A percentile compares a stretch with the other conserved stretches of the same genome.
Evolutionary conservation across 1,139 yeast genomes (phyloP).

Genomic region (Pneumocystis carinii): DNA sequence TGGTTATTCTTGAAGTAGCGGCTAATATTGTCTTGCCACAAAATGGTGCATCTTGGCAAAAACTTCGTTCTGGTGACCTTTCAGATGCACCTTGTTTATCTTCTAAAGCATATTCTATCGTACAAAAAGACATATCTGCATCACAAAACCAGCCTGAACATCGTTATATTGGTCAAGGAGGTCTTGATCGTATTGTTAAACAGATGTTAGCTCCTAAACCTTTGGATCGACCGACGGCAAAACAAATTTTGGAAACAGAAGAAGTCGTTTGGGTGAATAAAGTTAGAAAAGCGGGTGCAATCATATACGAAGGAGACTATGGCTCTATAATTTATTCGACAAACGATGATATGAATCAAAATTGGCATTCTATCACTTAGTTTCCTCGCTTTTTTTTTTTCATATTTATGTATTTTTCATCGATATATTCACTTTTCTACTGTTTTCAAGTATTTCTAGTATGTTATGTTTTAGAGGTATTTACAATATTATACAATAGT

Average conservation of each 20-base stretch:
- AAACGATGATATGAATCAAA: constrained; percentile 9
- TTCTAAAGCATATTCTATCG: background rate
- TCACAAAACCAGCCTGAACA: constrained; percentile 2
- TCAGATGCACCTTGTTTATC: constrained; percentile 43
- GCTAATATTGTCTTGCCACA: constrained; percentile 92
- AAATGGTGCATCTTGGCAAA: constrained; percentile 95
- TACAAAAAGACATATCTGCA: background rate
- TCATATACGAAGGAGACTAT: constrained; percentile 88
- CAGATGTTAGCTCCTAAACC: constrained; percentile 88
- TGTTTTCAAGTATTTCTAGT: background rate
- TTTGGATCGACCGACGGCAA: constrained; percentile 65
- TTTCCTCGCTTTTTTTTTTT: background rate
- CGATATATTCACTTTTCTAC: background rate
- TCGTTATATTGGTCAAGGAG: constrained; percentile 18
- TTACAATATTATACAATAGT: background rate
- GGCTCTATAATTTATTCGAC: constrained; percentile 50
- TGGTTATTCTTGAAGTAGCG: constrained; percentile 86
- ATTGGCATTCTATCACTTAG: background rate
- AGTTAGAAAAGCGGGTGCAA: constrained; percentile 85
- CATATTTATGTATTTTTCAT: background rate
- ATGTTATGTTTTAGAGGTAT: background rate
- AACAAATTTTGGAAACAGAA: constrained; percentile 45
- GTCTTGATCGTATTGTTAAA: constrained; percentile 64
- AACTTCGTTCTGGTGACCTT: constrained; percentile 83
- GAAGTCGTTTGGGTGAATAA: constrained; percentile 70